Conservation (phyloP, 768 basidiomycete species). For the Sporobolomyces roseus region DNA sequence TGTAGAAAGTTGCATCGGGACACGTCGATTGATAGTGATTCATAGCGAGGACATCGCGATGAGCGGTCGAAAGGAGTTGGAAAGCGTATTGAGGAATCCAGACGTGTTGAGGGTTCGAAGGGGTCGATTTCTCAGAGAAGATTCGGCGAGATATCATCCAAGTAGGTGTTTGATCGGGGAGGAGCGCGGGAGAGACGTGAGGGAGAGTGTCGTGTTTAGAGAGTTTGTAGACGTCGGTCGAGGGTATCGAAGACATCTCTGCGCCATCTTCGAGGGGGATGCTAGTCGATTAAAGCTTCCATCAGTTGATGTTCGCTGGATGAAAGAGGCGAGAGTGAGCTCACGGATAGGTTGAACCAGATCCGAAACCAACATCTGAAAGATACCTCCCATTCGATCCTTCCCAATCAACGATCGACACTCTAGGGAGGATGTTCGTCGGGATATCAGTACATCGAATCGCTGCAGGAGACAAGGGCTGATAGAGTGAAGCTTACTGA, state of each 20-base stretch:
- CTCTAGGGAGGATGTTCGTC: too few relatives aligned
- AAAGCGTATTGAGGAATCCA: conserved; percentile 29
- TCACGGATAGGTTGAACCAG: background rate
- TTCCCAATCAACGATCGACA: conserved; percentile 29
- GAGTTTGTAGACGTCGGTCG: conserved; percentile 19
- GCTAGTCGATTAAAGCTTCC: background rate
- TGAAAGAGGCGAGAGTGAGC: background rate
- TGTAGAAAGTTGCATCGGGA: conserved; percentile 1
- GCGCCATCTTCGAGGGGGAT: conserved; percentile 10
- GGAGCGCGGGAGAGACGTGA: background rate
- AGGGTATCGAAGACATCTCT: background rate
- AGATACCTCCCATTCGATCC: conserved; percentile 18
- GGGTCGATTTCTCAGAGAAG: background rate
- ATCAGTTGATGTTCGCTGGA: background rate
- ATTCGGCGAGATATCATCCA: conserved; percentile 13
- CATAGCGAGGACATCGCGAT: conserved; percentile 12
- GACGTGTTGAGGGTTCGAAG: background rate
- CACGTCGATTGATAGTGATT: conserved; percentile 29
- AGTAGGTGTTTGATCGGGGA: conserved; percentile 16
- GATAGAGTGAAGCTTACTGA: background rate
- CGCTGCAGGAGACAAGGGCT: background rate
- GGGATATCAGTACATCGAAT: background rate
- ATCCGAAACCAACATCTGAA: conserved; percentile 30
- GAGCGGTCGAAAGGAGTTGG: conserved; percentile 4
- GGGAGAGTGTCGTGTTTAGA: conserved; percentile 2